Conservation (phyloP, 2,329 filamentous ascomycete species). For the Cryphonectria naterciae region DNA sequence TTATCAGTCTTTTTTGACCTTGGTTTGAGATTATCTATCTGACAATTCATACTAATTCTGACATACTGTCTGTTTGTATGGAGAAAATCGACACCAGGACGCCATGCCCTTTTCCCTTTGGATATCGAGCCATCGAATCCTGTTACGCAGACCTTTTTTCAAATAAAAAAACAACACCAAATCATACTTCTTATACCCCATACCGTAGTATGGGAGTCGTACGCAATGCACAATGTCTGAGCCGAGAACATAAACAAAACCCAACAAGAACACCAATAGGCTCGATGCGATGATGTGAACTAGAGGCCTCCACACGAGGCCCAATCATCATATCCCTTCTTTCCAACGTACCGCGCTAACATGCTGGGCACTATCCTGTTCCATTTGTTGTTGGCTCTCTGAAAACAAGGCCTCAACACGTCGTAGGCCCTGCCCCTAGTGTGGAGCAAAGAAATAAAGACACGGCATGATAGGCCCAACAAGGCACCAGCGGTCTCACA, state of each 20-base stretch:
- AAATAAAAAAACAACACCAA: not conserved
- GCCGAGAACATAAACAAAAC: not conserved
- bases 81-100: slow-evolving; percentile 27
- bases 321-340: slow-evolving; percentile 11
- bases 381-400: not conserved
- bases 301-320: slow-evolving; percentile 7
- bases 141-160: slow-evolving; percentile 18
- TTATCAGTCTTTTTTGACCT: not conserved
- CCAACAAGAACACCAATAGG: slow-evolving; percentile 18
- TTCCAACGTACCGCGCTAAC: slow-evolving; percentile 1
- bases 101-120: slow-evolving; percentile 26
- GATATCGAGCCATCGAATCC: slow-evolving; percentile 21
- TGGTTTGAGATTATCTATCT: slow-evolving; percentile 23
- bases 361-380: not conserved
- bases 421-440: slow-evolving; percentile 12
- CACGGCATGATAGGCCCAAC: slow-evolving; percentile 7
- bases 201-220: slow-evolving; percentile 19
- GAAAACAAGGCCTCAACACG: not conserved
- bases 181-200: slow-evolving; percentile 14
- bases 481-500: not conserved
- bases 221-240: slow-evolving; percentile 23
- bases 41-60: slow-evolving; percentile 24
- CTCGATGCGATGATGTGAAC: slow-evolving; percentile 17
- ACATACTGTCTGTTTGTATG: slow-evolving; percentile 22
- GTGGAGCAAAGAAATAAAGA: slow-evolving; percentile 9